These are phyloP conservation scores for Ophiocordyceps camponoti-leonardi DNA, from an alignment of 2,329 filamentous ascomycete species.

Conservation along the genomic window DNA sequence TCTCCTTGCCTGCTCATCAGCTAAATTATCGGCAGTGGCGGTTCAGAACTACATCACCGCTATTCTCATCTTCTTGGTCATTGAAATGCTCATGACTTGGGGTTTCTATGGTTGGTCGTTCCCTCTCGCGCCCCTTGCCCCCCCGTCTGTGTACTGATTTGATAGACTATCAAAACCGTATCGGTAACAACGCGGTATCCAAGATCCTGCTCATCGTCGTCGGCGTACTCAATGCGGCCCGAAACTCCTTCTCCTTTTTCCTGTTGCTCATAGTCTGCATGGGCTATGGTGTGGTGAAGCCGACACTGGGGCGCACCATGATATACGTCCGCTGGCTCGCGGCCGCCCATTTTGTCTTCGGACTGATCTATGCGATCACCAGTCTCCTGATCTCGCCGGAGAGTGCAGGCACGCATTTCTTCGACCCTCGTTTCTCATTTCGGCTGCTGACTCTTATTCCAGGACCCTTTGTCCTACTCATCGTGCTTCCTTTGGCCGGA, in stretches of 20 bases:
- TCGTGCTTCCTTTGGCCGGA: slow-evolving; percentile 79
- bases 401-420: slow-evolving; percentile 45
- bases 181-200: slow-evolving; percentile 67
- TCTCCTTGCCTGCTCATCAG: background rate
- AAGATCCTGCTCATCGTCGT: slow-evolving; percentile 82
- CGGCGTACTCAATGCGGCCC: slow-evolving; percentile 79
- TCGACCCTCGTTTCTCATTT: background rate
- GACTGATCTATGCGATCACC: slow-evolving; percentile 80
- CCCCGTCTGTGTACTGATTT: slow-evolving; percentile 15
- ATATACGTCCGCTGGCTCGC: slow-evolving; percentile 82
- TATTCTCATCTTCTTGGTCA: slow-evolving; percentile 80
- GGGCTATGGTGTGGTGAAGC: slow-evolving; percentile 97
- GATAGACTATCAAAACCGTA: slow-evolving; percentile 75
- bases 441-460: slow-evolving; percentile 6
- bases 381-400: slow-evolving; percentile 82
- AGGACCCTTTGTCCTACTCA: slow-evolving; percentile 79
- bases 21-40: slow-evolving; percentile 38
- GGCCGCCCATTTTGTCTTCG: slow-evolving; percentile 85
- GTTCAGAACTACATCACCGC: slow-evolving; percentile 99
- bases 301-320: slow-evolving; percentile 83
- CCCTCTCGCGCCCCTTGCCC: background rate
- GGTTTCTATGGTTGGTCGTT: slow-evolving; percentile 66
- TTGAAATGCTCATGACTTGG: slow-evolving; percentile 98
- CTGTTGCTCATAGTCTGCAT: slow-evolving; percentile 95
- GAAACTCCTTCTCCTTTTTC: slow-evolving; percentile 98